Evolutionary conservation across 768 basidiomycete genomes (phyloP).

Genomic region (Heimioporus sp.): DNA sequence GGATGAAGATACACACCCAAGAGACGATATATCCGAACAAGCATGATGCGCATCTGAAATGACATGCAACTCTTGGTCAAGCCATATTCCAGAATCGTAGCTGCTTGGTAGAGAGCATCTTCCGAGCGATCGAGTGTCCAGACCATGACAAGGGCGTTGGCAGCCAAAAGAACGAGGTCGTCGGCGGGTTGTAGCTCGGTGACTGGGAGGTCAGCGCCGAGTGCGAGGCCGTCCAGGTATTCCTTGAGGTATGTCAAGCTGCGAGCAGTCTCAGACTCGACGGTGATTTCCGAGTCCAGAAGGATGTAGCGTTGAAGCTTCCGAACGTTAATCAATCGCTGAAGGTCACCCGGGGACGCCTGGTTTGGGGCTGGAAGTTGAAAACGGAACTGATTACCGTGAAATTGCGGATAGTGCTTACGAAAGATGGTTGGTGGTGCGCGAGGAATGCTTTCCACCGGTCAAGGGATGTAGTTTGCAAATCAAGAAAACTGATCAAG

Average conservation of each 20-base stretch:
- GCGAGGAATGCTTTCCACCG: constrained; percentile 57
- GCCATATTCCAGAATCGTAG: constrained; percentile 68
- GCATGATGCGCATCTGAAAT: constrained; percentile 72
- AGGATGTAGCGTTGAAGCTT: constrained; percentile 72
- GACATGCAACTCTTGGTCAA: constrained; percentile 71
- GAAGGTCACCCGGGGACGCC: constrained; percentile 55
- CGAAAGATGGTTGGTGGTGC: constrained; percentile 45
- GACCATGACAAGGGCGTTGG: constrained; percentile 60
- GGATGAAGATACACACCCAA: constrained; percentile 49
- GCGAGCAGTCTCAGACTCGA: constrained; percentile 53
- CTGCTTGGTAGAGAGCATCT: constrained; percentile 61
- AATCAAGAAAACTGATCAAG: constrained; percentile 59
- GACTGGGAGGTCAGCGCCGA: constrained; percentile 62
- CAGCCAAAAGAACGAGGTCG: constrained; percentile 76
- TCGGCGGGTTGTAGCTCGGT: constrained; percentile 89
- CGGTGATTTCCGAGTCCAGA: constrained; percentile 44
- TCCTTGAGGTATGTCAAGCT: constrained; percentile 52
- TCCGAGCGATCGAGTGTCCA: constrained; percentile 60
- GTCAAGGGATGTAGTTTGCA: constrained; percentile 45
- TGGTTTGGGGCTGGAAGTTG: constrained; percentile 24
- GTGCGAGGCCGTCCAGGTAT: constrained; percentile 65
- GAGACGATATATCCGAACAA: constrained; percentile 80
- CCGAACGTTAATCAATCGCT: constrained; percentile 66
- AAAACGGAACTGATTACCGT: constrained; percentile 14
- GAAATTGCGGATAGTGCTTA: constrained; percentile 31